Base-by-base conservation (phyloP, 1,284 basidiomycete species). In the Marasmius fiardii region DNA sequence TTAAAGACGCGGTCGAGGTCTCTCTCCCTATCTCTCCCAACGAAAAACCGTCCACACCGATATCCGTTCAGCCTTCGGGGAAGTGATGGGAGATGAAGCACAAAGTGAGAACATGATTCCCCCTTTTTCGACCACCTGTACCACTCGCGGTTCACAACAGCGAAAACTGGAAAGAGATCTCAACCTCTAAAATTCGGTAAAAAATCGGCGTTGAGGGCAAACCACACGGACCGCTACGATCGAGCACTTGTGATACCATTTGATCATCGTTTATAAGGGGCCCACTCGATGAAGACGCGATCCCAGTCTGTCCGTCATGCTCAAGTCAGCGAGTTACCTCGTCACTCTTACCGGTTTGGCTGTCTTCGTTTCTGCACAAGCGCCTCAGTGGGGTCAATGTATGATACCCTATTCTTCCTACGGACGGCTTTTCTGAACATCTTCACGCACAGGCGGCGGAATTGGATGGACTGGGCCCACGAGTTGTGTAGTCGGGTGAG, bases 401-500 rank as follows among this genome's bases (percentile, higher is more conserved):
- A 53, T 23, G 52, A 11, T 34, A 18, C 16, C 18, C 11, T 5
- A 23, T 20, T 4, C 23, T 43, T 43, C 11, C 6, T 16, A 20
- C 20, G 3, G 39, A 41, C 21, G 37, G 11, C 23, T 26, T n/a
- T 12, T 24, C 14, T n/a, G 11, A 43, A 8, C 23, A n/a, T 11
- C 4, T 11, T 21, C 4, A 24, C 31, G 6, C 24, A 5, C 23
- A 55, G 54, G 77, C 57, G 76, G 75, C 41, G 75, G 75, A 2
- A 70, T 67, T 43, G 71, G 71, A 10, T 78, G 74, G 74, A 66
- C 70, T 7, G 77, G 76, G 23, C 47, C 61, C 34, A 76, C 72
- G 3, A 68, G 68, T 37, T 78, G 76, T 58, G 69, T 67, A 14
- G 57, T 72, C 34, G 74, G 78, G 52, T 53, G 26, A 31, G 39